Evolutionary conservation across 116 monocot genomes (phyloP).

Genomic region (Iris pallida): DNA sequence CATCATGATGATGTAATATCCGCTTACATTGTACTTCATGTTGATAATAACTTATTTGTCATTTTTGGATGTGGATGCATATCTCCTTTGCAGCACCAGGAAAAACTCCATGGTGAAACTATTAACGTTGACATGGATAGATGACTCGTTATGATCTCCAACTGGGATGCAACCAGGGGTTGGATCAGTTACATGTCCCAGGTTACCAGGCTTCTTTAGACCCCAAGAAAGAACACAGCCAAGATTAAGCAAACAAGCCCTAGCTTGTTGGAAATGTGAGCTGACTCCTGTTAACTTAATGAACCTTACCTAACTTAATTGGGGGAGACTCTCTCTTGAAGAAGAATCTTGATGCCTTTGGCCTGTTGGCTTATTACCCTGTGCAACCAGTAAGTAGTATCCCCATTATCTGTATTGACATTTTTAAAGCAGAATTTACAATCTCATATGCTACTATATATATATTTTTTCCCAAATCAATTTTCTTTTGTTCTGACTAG

Average conservation of each 20-base stretch:
- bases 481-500: too few relatives aligned
- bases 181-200: too few relatives aligned
- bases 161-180: too few relatives aligned
- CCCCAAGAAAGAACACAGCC: too few relatives aligned
- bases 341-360: constrained; percentile 1
- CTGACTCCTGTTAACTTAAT: background rate
- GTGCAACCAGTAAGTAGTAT: background rate
- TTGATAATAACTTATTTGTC: background rate
- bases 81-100: background rate
- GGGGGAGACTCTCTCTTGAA: background rate
- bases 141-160: background rate
- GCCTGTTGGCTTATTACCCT: background rate
- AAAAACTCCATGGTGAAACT: background rate
- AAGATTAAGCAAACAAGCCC: too few relatives aligned
- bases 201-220: too few relatives aligned
- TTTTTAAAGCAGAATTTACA: too few relatives aligned
- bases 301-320: background rate
- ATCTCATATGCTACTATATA: too few relatives aligned
- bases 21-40: background rate
- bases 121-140: background rate
- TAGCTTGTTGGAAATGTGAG: background rate
- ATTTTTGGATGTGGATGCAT: background rate
- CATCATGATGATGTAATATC: background rate
- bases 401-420: too few relatives aligned
- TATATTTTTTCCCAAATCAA: too few relatives aligned